Conservation (phyloP, 2,329 filamentous ascomycete genomes). For the Ramularia collo-cygni region DNA sequence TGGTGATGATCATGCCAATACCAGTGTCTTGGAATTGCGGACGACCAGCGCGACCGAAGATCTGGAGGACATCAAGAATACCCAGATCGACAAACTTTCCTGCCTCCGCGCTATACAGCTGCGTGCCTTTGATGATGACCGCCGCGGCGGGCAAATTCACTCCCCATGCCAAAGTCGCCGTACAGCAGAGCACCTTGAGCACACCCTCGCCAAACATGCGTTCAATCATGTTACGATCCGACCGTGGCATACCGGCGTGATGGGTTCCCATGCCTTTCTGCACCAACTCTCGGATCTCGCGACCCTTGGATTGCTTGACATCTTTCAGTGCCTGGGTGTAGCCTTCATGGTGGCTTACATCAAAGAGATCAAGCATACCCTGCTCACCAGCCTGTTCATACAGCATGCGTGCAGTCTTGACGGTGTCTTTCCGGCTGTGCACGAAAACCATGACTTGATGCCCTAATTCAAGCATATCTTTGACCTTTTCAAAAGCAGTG, state of each 20-base stretch:
- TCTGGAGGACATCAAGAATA: conserved; percentile 93
- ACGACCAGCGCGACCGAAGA: conserved; percentile 95
- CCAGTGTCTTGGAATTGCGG: conserved; percentile 96
- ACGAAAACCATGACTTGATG: conserved; percentile 99
- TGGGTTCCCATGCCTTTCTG: conserved; percentile 90
- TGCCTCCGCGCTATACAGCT: conserved; percentile 92
- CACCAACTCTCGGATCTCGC: conserved; percentile 81
- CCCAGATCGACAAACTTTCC: conserved; percentile 95
- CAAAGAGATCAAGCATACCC: conserved; percentile 72
- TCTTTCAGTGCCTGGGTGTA: conserved; percentile 77
- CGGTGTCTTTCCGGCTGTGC: conserved; percentile 90
- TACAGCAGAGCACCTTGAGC: conserved; percentile 97
- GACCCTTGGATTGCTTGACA: conserved; percentile 76
- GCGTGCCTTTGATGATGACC: conserved; percentile 95
- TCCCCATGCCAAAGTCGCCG: conserved; percentile 95
- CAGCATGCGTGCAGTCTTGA: conserved; percentile 77
- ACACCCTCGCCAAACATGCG: conserved; percentile 83
- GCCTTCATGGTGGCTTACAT: conserved; percentile 67
- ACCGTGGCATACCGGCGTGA: conserved; percentile 91
- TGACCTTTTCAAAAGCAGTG: conserved; percentile 87
- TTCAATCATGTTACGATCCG: conserved; percentile 94
- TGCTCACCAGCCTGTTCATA: conserved; percentile 81
- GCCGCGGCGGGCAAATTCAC: conserved; percentile 96
- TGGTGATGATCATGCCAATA: conserved; percentile 97
- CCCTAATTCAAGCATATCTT: conserved; percentile 81